phyloP scores from a whole-genome alignment of 495 filamentous ascomycete genomes.

The Aspergillus nidulans region DNA sequence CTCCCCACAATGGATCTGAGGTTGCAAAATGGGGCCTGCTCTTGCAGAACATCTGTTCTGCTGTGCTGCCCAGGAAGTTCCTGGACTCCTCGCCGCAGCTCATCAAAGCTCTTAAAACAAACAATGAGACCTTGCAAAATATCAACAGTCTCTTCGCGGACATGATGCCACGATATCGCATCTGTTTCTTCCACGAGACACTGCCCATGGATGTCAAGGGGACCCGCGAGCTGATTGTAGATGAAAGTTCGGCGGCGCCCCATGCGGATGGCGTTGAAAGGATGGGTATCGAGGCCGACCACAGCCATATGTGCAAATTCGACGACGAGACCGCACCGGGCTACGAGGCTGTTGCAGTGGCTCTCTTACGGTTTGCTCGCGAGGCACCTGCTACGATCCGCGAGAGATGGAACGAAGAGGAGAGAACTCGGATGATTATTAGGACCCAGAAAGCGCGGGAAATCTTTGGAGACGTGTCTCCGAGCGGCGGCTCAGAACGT shows the following conservation, averaged over 20 bases:
- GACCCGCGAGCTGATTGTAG: constrained; percentile 61
- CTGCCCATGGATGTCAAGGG: constrained; percentile 62
- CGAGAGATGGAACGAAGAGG: constrained; percentile 61
- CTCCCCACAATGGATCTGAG: constrained; percentile 78
- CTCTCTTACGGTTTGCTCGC: constrained; percentile 63
- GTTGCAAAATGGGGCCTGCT: constrained; percentile 72
- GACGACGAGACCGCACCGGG: constrained; percentile 67
- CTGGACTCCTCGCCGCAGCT: constrained; percentile 68
- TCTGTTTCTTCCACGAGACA: constrained; percentile 70
- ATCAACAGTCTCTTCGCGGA: constrained; percentile 76
- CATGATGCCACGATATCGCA: constrained; percentile 65
- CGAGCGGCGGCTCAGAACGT: constrained; percentile 24
- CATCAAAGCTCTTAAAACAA: constrained; percentile 65
- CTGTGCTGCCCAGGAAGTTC: constrained; percentile 64
- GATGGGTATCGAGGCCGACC: constrained; percentile 76
- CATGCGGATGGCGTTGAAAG: constrained; percentile 69
- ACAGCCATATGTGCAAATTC: constrained; percentile 87
- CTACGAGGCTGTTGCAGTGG: constrained; percentile 67
- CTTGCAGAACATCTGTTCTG: constrained; percentile 67
- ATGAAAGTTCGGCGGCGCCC: constrained; percentile 70
- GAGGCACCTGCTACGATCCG: constrained; percentile 55
- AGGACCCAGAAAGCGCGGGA: constrained; percentile 37
- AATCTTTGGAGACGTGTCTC: constrained; percentile 29
- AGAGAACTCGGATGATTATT: constrained; percentile 44
- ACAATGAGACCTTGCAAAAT: constrained; percentile 75